Base-by-base conservation (phyloP, 2,329 filamentous ascomycete species). In the Rhynchosporium secalis region DNA sequence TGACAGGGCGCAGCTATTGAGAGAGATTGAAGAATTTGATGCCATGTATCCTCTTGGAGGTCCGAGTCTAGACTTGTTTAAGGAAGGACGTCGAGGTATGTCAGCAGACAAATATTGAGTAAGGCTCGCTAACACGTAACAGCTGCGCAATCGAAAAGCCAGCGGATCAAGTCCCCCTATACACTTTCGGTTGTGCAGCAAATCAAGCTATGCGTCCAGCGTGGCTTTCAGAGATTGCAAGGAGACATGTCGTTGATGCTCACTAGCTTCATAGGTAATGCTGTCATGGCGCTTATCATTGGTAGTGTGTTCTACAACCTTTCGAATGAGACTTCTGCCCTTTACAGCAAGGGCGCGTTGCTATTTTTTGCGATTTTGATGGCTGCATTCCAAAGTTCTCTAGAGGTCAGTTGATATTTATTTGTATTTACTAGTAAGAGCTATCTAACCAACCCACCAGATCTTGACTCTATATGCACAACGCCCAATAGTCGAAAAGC, bases 391-490 rank as follows among this genome's bases (percentile, higher is more conserved):
- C 79, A 80, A 65, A 83, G 81, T 69, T 81, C 83, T 52, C 74
- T 83, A 15, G 86, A 88, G 71, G 78, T 79, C 71, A 45, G 70
- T 33, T 5, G 12, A 12, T 26, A 20, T 20, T 20, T 20, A 20
- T 1, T 20, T 20, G 20, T 20, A 20, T 20, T 20, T 20, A 20
- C 20, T 20, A 20, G 20, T 20, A 20, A 20, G 20, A 20, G 20
- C 20, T 41, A 28, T 4, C 59, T 65, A 52, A 68, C 36, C 3
- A 1, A 62, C 8, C 86, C 20, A 77, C 90, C 62, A 89, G 81
- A 95, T 96, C 73, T 76, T 95, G 40, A 92, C 90, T 0, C 82
- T 96, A 4, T 97, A 95, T 73, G 85, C 90, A 2, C 92, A 96
- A 83, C 88, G 93, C 43, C 89, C 90, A 1, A 96, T 96, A 70